Conservation (phyloP, 2,329 filamentous ascomycete species). For the Diaporthe batatas region DNA sequence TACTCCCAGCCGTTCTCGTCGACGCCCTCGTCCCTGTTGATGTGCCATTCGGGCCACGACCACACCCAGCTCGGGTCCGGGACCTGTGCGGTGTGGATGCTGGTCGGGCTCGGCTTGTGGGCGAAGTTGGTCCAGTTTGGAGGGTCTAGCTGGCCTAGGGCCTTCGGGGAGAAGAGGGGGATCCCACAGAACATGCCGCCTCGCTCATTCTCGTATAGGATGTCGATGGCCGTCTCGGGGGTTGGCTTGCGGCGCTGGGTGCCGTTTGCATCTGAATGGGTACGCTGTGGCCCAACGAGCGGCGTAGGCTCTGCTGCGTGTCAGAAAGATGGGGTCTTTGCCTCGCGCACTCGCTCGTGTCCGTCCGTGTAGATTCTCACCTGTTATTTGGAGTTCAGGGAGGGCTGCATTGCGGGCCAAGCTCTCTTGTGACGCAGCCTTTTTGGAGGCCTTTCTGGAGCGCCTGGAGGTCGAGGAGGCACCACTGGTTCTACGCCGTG, state of each 20-base stretch:
- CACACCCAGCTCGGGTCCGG: constrained; percentile 97
- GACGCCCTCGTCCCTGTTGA: constrained; percentile 80
- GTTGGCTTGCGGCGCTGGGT: constrained; percentile 42
- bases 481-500: constrained; percentile 26
- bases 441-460: constrained; percentile 7
- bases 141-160: constrained; percentile 88
- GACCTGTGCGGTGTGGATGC: constrained; percentile 88
- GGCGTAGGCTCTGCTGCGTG: constrained; percentile 37
- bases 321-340: constrained; percentile 1
- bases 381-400: constrained; percentile 36
- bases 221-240: constrained; percentile 76
- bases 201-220: constrained; percentile 95
- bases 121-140: constrained; percentile 84
- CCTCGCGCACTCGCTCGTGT: background rate
- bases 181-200: constrained; percentile 91
- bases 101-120: constrained; percentile 71
- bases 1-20: constrained; percentile 98
- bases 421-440: background rate
- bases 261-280: background rate
- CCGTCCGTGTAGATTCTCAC: background rate
- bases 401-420: constrained; percentile 3
- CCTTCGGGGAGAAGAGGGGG: constrained; percentile 88
- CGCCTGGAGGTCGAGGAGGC: background rate
- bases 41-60: constrained; percentile 76
- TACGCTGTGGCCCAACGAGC: constrained; percentile 14